Conservation (phyloP, 495 filamentous ascomycete species). For the Penicillium dipodomyicola region DNA sequence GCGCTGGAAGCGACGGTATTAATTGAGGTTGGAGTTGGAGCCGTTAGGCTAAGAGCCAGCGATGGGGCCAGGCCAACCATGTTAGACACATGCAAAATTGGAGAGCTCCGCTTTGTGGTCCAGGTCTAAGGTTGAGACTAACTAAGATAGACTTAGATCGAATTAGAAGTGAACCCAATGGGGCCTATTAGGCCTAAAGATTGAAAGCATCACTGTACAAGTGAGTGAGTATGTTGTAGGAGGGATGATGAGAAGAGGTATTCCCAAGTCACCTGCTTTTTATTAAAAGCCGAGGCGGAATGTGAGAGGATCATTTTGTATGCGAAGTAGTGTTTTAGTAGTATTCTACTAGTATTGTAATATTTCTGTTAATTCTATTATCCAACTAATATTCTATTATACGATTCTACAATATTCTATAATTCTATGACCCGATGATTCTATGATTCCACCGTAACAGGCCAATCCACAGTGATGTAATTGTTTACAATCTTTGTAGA, state of each 20-base stretch:
- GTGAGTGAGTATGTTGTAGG: too few species aligned
- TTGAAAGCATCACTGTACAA: slow-evolving; percentile 8
- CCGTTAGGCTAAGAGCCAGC: slow-evolving; percentile 23
- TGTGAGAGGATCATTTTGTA: too few species aligned
- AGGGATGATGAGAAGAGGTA: not conserved
- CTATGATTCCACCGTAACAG: not conserved
- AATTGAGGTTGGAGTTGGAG: slow-evolving; percentile 20
- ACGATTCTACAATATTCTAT: too few species aligned
- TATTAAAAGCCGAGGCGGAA: too few species aligned
- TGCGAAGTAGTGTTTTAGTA: too few species aligned
- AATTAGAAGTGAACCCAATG: not conserved
- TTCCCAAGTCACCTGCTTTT: too few species aligned
- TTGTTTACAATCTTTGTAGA: not conserved
- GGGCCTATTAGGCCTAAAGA: slow-evolving; percentile 3
- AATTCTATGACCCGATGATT: not conserved
- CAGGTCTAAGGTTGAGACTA: slow-evolving; percentile 12
- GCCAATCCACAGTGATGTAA: slow-evolving; percentile 9
- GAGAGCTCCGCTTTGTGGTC: slow-evolving; percentile 19
- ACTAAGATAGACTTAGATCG: slow-evolving; percentile 7
- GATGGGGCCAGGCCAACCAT: slow-evolving; percentile 27
- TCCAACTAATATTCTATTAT: too few species aligned
- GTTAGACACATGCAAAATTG: slow-evolving; percentile 2
- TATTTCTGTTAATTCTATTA: not conserved
- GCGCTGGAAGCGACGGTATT: slow-evolving; percentile 21
- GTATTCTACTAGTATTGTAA: not conserved